Conservation (phyloP, 2,329 filamentous ascomycete genomes). For the Dendrostoma leiphaemia region DNA sequence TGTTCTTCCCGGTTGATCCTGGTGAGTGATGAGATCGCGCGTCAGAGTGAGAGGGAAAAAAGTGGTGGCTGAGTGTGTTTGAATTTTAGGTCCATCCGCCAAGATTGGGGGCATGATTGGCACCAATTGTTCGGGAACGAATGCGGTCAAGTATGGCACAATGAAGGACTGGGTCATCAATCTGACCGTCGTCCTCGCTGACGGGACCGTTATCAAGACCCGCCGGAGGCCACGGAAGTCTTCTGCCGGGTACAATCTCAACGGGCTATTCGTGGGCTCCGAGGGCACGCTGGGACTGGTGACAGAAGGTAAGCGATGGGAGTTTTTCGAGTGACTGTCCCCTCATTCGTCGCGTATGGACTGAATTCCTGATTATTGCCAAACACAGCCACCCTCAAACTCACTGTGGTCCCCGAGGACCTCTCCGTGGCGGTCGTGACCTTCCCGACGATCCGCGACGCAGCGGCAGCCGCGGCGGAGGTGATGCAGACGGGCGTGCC, state of each 20-base stretch:
- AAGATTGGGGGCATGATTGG: slow-evolving; percentile 83
- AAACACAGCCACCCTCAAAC: slow-evolving; percentile 66
- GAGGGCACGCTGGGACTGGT: slow-evolving; percentile 80
- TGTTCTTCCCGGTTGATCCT: slow-evolving; percentile 91
- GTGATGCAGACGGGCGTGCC: slow-evolving; percentile 75
- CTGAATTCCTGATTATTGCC: background rate
- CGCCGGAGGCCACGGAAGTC: slow-evolving; percentile 75
- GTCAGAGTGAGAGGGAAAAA: background rate
- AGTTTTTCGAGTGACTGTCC: too few species aligned
- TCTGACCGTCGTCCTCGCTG: slow-evolving; percentile 75
- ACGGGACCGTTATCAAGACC: slow-evolving; percentile 78
- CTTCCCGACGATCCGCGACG: slow-evolving; percentile 74
- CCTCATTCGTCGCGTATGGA: background rate
- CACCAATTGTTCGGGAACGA: slow-evolving; percentile 76
- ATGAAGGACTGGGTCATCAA: slow-evolving; percentile 84
- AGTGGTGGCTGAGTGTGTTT: background rate
- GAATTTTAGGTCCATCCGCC: slow-evolving; percentile 52
- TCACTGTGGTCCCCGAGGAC: slow-evolving; percentile 73
- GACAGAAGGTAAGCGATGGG: slow-evolving; percentile 58
- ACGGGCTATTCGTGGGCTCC: slow-evolving; percentile 74
- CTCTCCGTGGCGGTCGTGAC: slow-evolving; percentile 77
- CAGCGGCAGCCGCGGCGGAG: slow-evolving; percentile 69
- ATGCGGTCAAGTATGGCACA: slow-evolving; percentile 77
- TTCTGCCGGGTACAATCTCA: slow-evolving; percentile 81
- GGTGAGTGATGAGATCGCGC: slow-evolving; percentile 40